phyloP scores from a whole-genome alignment of 2,329 filamentous ascomycete genomes.

The Diaporthe vexans region DNA sequence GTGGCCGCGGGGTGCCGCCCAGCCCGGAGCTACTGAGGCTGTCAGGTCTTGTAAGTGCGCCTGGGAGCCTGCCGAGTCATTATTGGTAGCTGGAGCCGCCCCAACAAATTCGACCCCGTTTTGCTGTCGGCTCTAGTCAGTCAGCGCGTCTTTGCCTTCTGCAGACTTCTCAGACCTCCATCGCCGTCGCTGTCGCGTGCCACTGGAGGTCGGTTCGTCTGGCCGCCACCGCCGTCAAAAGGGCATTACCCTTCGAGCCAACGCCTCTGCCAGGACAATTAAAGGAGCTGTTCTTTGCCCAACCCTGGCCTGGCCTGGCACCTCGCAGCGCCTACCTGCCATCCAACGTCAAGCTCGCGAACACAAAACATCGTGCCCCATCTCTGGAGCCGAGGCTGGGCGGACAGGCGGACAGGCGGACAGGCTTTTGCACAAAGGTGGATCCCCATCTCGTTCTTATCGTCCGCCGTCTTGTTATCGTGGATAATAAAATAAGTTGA shows the following conservation, averaged over 20 bases:
- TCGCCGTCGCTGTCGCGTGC: not conserved
- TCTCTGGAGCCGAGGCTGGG: constrained; percentile 22
- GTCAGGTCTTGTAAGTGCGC: not conserved
- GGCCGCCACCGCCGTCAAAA: not conserved
- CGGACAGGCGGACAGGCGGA: constrained; percentile 2
- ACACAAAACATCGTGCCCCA: not conserved
- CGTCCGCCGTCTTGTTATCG: constrained; percentile 14
- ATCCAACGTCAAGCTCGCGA: not conserved
- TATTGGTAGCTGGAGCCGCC: not conserved
- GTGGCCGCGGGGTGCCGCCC: constrained; percentile 19
- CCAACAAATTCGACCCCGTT: constrained; percentile 26
- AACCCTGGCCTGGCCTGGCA: not conserved
- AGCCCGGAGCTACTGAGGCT: not conserved
- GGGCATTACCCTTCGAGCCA: not conserved
- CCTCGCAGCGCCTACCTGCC: not conserved
- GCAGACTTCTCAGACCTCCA: constrained; percentile 12
- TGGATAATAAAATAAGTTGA: constrained; percentile 7
- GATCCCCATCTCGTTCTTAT: constrained; percentile 18
- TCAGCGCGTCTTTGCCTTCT: not conserved
- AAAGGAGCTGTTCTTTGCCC: not conserved
- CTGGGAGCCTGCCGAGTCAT: constrained; percentile 8
- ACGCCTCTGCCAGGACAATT: not conserved
- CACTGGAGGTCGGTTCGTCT: not conserved
- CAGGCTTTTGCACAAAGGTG: not conserved
- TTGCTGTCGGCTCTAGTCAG: too few relatives aligned